phyloP scores from a whole-genome alignment of 1,284 basidiomycete species.

The Microstroma glucosiphilum region DNA sequence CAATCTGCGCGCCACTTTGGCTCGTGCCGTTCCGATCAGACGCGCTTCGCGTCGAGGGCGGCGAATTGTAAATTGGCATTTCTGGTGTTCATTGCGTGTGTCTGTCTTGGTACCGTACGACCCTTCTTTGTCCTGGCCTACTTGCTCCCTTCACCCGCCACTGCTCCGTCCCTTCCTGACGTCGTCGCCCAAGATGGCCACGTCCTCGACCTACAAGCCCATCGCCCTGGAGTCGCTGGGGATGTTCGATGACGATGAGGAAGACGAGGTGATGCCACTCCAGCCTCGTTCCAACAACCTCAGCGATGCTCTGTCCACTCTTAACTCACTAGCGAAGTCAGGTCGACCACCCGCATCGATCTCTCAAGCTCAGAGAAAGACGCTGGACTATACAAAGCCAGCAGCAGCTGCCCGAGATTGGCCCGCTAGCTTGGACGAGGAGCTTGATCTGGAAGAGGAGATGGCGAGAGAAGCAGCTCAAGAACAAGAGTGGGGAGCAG shows the following conservation, averaged over 20 bases:
- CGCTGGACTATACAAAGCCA: background rate
- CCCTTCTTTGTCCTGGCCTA: too few relatives aligned
- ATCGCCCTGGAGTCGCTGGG: conserved; percentile 1
- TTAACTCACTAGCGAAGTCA: background rate
- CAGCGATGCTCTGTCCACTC: background rate
- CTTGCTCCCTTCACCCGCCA: too few relatives aligned
- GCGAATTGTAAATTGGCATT: too few relatives aligned
- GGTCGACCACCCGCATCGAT: too few relatives aligned
- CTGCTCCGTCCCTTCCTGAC: too few relatives aligned
- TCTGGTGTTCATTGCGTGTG: too few relatives aligned
- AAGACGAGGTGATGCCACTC: background rate
- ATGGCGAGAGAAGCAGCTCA: background rate
- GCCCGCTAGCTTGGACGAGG: background rate
- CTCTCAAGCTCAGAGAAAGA: background rate
- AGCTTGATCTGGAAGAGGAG: conserved; percentile 7
- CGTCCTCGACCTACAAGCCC: background rate
- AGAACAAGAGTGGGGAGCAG: conserved; percentile 3
- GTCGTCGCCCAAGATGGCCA: background rate
- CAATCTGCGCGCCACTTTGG: too few relatives aligned
- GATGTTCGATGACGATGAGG: background rate
- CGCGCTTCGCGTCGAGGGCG: too few relatives aligned
- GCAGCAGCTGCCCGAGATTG: background rate
- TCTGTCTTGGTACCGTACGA: too few relatives aligned
- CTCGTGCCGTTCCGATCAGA: too few relatives aligned
- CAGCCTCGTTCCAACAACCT: background rate